Evolutionary conservation across 1,139 yeast genomes (phyloP), one percentile per base, ranked within the genome.

Genomic region (Blastobotrys niveus): DNA sequence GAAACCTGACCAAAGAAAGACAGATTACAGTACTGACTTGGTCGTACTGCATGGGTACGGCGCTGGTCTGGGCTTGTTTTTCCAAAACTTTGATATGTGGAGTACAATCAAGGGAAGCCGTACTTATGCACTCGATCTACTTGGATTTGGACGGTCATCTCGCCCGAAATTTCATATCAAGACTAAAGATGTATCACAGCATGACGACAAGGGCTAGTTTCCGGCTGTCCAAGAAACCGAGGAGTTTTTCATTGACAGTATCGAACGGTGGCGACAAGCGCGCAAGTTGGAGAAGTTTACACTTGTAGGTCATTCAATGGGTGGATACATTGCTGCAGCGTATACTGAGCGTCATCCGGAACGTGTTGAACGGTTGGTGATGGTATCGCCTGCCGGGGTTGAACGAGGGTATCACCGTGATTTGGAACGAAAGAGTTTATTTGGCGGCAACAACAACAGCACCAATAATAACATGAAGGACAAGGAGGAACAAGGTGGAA

Each of bases 41-140:
- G 84, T 85, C 5, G 71, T 87, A 60, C 55, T 87, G 26, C 96
- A 87, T 60, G 96, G 96, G 0, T 86, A 83, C 61, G 95, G 91
- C 0, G 91, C 96, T 0, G 81, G 93, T 0, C 70, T 82, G 6
- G 87, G 89, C 19, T 79, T 89, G 57, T 87, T 78, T 66, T 84
- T 83, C 50, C 70, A 88, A 45, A 86, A 85, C 58, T 80, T 84
- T 52, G 76, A 73, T 40, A 76, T 54, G 40, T 55, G 60, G 61
- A 58, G 60, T 20, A 39, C 53, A 12, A 42, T 56, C 7, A 64
- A 57, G 26, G 69, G 65, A 42, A 67, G 55, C 52, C 67, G 71
- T 47, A 57, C 85, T 7, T 84, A 80, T 59, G 80, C 86, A 29
- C 65, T 87, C 19, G 96, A 87, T 59, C 71, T 84, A 56, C 73